A percentile compares a stretch with the other conserved stretches of the same genome.
Conservation (phyloP, 345 rosid genomes). For the Euphorbia tirucalli region DNA sequence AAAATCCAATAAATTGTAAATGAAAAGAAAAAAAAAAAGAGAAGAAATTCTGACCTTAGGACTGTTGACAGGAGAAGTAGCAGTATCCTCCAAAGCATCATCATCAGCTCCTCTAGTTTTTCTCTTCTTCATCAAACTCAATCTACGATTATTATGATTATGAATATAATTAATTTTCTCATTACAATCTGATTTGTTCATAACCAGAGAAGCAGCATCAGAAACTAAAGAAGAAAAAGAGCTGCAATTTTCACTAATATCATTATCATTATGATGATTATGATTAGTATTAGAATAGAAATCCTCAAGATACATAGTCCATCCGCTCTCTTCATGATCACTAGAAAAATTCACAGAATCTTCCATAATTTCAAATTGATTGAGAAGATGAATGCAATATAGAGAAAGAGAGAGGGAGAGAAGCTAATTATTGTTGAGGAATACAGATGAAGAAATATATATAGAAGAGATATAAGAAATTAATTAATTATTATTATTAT, state of each 20-base stretch:
- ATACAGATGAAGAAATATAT: conserved; percentile 10
- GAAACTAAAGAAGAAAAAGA: conserved; percentile 32
- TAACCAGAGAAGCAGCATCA: conserved; percentile 43
- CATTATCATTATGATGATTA: neutral
- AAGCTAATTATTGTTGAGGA: neutral
- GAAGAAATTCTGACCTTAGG: conserved; percentile 36
- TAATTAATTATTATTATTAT: neutral
- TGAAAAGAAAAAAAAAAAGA: neutral
- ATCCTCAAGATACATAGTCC: conserved; percentile 63
- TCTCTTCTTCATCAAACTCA: conserved; percentile 34
- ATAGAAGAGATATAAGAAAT: conserved; percentile 6
- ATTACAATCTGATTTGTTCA: conserved; percentile 9
- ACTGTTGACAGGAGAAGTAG: conserved; percentile 49
- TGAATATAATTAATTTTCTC: neutral
- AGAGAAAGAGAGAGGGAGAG: neutral
- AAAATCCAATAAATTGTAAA: neutral
- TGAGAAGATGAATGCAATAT: neutral
- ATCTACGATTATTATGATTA: conserved; percentile 2
- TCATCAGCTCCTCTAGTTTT: conserved; percentile 30
- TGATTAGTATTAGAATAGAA: conserved; percentile 26
- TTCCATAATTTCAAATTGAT: neutral
- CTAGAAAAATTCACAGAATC: conserved; percentile 20
- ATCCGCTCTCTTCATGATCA: conserved; percentile 46
- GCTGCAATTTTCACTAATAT: neutral
- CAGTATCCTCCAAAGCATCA: conserved; percentile 60